phyloP scores from a whole-genome alignment of 345 rosid species.

The Brassica nigra region DNA sequence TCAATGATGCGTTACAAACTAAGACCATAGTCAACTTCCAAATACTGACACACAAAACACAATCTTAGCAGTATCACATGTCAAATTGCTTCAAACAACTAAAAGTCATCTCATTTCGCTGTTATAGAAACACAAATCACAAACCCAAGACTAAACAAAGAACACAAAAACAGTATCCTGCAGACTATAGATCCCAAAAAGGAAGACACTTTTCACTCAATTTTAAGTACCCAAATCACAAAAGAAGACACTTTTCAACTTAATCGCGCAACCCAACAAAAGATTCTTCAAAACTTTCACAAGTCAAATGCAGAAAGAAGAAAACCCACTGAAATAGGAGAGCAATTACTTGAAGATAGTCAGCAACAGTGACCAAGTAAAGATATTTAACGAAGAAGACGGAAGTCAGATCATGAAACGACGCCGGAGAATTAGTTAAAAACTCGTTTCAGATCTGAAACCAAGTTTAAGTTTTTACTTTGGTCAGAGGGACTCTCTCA shows the following conservation, averaged over 20 bases:
- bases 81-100: not conserved
- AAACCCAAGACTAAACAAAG: not conserved
- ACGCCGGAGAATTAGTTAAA: conserved; percentile 39
- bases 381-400: too few species aligned
- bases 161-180: conserved; percentile 2
- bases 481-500: conserved; percentile 16
- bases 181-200: not conserved
- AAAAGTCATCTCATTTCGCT: conserved; percentile 1
- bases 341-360: conserved; percentile 34
- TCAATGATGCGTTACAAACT: not conserved
- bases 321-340: not conserved
- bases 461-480: not conserved
- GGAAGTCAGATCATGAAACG: conserved; percentile 44
- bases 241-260: conserved; percentile 10
- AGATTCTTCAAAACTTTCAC: not conserved
- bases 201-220: conserved; percentile 3
- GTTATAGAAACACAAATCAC: not conserved
- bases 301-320: not conserved
- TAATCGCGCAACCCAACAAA: conserved; percentile 4
- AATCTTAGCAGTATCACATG: conserved; percentile 2
- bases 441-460: conserved; percentile 36
- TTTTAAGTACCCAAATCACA: not conserved
- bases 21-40: conserved; percentile 19
- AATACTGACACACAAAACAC: not conserved
- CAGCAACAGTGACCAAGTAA: too few species aligned